Evolutionary conservation across 495 filamentous ascomycete species (phyloP), one percentile per base, ranked within the genome.

Genomic region (Rhizodiscina lignyota): DNA sequence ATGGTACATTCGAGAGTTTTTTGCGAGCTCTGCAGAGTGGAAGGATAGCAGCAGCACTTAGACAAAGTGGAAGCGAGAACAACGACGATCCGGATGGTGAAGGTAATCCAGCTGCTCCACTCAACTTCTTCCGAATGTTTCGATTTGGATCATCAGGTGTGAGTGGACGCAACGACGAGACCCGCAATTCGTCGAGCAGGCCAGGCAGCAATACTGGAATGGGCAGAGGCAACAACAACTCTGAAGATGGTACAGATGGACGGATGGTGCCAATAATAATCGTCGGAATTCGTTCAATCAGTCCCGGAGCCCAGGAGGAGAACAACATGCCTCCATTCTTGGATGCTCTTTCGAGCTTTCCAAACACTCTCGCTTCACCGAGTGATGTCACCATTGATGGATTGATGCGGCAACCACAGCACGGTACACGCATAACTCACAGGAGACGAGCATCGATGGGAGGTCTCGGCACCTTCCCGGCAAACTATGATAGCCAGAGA

Each of bases 251-350:
- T n/a, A 35, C 42, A 16, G 74, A 77, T 37, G 73, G 66, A 10
- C 63, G 74, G 12, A 74, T 70, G 40, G 70, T 79, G 12, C 75
- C 74, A 5, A 61, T 79, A 35, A 74, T 79, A 21, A 68, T 83
- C 27, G 77, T 83, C 30, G 78, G 79, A 6, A 79, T 83, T 27
- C 63, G 77, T 21, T 79, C 75, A 8, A 74, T 81, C 24, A 68
- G 68, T 13, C 62, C 73, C 12, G 59, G 64, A 27, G 65, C 57
- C 35, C 59, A 51, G 30, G 70, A 68, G 55, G 48, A 69, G 50
- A 37, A 50, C 48, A 42, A 58, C 43, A 48, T 58, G n/a, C 53
- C 67, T 36, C 74, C 78, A 13, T 72, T 79, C 49, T 56, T 77
- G 27, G 67, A 67, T 32, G 62, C 72, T 2, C 59, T 73, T 12